Conservation (phyloP, 139 green algal species). For the Chlamydomonas sp. region DNA sequence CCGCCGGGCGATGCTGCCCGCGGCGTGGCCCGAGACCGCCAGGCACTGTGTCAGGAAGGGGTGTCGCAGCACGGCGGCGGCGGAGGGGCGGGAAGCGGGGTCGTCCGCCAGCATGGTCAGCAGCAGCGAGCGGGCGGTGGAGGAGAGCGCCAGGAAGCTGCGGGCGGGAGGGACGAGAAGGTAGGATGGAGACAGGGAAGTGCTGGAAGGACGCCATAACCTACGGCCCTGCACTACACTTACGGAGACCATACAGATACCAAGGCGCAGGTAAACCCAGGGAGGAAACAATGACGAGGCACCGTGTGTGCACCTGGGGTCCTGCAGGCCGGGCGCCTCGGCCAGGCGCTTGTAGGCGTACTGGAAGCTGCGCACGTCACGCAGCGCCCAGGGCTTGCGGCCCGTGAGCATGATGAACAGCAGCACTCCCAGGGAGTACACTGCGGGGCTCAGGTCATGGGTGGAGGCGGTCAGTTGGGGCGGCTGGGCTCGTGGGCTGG, state of each 20-base stretch:
- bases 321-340: conserved; percentile 50
- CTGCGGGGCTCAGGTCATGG: conserved; percentile 30
- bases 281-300: not conserved
- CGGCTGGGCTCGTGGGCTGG: not conserved
- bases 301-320: conserved; percentile 7
- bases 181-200: not conserved
- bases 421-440: conserved; percentile 60
- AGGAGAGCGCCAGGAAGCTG: conserved; percentile 31
- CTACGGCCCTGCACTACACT: too few relatives aligned
- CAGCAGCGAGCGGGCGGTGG: conserved; percentile 44
- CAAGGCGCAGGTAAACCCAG: not conserved
- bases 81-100: conserved; percentile 29
- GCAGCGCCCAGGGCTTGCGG: conserved; percentile 52
- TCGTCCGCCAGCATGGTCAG: conserved; percentile 49
- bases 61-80: conserved; percentile 34
- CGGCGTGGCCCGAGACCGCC: not conserved
- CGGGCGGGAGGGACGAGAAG: not conserved
- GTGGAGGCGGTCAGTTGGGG: conserved; percentile 27
- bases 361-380: conserved; percentile 46
- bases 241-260: not conserved
- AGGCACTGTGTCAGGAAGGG: conserved; percentile 11
- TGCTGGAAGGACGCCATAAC: too few relatives aligned
- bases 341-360: conserved; percentile 37
- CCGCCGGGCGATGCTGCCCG: not conserved
- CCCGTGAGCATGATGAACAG: conserved; percentile 68